Conservation (phyloP, 148 eudicot genomes). For the Linanthus parryae region DNA sequence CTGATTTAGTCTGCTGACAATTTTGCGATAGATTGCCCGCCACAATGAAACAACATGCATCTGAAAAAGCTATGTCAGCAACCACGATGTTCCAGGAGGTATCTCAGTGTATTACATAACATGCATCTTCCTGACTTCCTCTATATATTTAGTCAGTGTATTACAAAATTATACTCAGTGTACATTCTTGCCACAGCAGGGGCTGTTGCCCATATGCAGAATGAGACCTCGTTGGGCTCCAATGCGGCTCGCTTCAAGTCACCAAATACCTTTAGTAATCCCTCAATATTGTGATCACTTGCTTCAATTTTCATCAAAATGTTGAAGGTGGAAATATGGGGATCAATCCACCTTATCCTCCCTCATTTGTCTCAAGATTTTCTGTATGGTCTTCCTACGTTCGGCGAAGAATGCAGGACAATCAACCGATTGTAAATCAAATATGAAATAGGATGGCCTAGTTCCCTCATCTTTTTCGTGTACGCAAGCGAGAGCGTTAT, state of each 20-base stretch:
- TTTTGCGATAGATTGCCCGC: too few relatives aligned
- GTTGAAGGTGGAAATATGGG: constrained; percentile 87
- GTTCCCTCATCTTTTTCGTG: constrained; percentile 94
- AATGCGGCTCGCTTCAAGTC: constrained; percentile 66
- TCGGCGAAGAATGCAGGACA: constrained; percentile 82
- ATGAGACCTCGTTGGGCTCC: constrained; percentile 90
- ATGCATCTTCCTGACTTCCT: too few relatives aligned
- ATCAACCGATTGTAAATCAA: constrained; percentile 81
- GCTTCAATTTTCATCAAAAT: constrained; percentile 92
- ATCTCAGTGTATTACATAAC: too few relatives aligned
- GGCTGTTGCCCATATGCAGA: constrained; percentile 68
- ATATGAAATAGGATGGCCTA: constrained; percentile 75
- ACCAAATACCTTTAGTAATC: constrained; percentile 51
- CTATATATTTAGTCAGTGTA: too few relatives aligned
- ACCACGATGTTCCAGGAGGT: too few relatives aligned
- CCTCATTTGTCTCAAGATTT: constrained; percentile 79
- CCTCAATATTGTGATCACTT: constrained; percentile 66
- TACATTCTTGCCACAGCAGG: constrained; percentile 84
- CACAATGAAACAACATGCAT: too few relatives aligned
- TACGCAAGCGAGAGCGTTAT: constrained; percentile 69
- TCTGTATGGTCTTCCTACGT: constrained; percentile 57
- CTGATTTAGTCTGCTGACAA: too few relatives aligned
- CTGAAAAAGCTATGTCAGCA: too few relatives aligned
- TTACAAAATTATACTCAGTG: constrained; percentile 71
- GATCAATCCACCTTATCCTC: constrained; percentile 83